A percentile compares a stretch with the other conserved stretches of the same genome.
These are phyloP conservation scores for Cystobasidium pallidum DNA, from an alignment of 1,284 basidiomycete genomes.

Conservation along the genomic window DNA sequence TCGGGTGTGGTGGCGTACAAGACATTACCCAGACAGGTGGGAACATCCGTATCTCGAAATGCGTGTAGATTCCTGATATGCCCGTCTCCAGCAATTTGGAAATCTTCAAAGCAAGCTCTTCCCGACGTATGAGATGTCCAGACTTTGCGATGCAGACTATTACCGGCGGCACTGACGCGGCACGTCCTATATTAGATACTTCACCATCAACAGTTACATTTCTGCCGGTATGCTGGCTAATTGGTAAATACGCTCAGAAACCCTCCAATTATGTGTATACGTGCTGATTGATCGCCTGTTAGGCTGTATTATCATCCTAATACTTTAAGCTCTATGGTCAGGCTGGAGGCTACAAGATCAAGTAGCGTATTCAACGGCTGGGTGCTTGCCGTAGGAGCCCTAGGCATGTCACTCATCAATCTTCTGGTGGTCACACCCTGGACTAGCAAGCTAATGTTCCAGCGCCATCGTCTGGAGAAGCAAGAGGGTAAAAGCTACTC, in stretches of 20 bases:
- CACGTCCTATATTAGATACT: constrained; percentile 16
- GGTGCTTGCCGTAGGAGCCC: constrained; percentile 42
- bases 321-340: constrained; percentile 29
- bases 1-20: constrained; percentile 46
- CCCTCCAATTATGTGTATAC: neutral
- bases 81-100: constrained; percentile 45
- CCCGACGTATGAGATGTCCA: constrained; percentile 45
- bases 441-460: constrained; percentile 50
- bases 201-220: constrained; percentile 32
- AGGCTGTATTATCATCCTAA: constrained; percentile 36
- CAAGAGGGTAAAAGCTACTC: constrained; percentile 49
- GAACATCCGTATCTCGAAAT: neutral
- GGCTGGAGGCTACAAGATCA: neutral
- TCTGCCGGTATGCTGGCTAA: constrained; percentile 43
- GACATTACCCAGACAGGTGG: constrained; percentile 45
- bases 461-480: constrained; percentile 48
- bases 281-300: neutral
- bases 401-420: constrained; percentile 45
- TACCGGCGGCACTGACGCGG: neutral
- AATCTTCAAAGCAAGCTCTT: constrained; percentile 50
- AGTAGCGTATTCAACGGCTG: constrained; percentile 40
- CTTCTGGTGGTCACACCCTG: constrained; percentile 47
- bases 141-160: constrained; percentile 30
- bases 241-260: constrained; percentile 10
- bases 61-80: too few relatives aligned